These are phyloP conservation scores for Pichia ethanolica DNA, from an alignment of 805 yeast species.

Conservation along the genomic window DNA sequence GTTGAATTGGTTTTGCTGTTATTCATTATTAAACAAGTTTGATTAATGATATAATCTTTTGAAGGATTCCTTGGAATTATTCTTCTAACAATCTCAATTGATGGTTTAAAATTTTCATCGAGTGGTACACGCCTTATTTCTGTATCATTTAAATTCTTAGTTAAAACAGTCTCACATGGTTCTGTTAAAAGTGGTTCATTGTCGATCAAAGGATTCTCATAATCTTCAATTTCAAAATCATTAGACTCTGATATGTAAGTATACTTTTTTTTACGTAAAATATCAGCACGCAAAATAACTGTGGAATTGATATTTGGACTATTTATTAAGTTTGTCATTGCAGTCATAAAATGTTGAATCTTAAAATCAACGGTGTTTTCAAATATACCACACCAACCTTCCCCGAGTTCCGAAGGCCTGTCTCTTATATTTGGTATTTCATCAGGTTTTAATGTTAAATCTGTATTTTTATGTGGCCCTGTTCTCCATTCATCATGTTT, in stretches of 20 bases:
- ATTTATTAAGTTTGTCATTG: slow-evolving; percentile 70
- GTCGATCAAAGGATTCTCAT: slow-evolving; percentile 19
- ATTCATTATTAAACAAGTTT: slow-evolving; percentile 60
- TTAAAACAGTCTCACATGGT: slow-evolving; percentile 18
- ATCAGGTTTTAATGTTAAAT: slow-evolving; percentile 17
- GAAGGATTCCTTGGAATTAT: slow-evolving; percentile 89
- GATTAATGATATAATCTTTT: slow-evolving; percentile 76
- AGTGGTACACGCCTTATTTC: slow-evolving; percentile 32
- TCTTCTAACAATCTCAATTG: slow-evolving; percentile 61
- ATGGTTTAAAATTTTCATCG: slow-evolving; percentile 26
- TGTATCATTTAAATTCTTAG: slow-evolving; percentile 33
- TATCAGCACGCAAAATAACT: slow-evolving; percentile 82
- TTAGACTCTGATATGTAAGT: slow-evolving; percentile 26
- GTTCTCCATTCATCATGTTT: slow-evolving; percentile 14
- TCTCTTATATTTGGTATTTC: slow-evolving; percentile 34
- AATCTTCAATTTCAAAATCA: slow-evolving; percentile 22
- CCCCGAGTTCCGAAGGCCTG: slow-evolving; percentile 42
- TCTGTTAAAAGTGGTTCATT: slow-evolving; percentile 29
- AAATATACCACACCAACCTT: slow-evolving; percentile 57
- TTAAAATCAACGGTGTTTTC: slow-evolving; percentile 41
- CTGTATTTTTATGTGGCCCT: slow-evolving; percentile 12
- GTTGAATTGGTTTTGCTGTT: slow-evolving; percentile 32
- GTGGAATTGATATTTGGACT: slow-evolving; percentile 92
- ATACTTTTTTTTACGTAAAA: slow-evolving; percentile 45
- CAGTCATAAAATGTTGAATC: slow-evolving; percentile 54